Evolutionary conservation across 495 filamentous ascomycete genomes (phyloP).

Genomic region (Neurospora sp.): DNA sequence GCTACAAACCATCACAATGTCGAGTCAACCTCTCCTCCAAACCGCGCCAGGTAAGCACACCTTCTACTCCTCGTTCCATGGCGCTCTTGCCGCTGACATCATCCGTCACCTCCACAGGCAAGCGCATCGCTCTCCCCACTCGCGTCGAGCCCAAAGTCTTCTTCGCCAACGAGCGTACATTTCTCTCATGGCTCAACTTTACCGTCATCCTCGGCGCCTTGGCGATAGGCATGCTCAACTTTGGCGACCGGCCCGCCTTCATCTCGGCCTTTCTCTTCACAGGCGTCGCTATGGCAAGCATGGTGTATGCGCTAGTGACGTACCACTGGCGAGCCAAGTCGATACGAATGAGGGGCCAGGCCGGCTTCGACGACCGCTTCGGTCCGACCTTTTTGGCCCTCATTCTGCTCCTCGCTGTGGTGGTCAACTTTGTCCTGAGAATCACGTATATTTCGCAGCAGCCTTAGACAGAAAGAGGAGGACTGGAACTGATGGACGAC

Average conservation of each 20-base stretch:
- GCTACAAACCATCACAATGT: conserved; percentile 47
- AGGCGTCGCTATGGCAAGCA: conserved; percentile 83
- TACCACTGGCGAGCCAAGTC: conserved; percentile 96
- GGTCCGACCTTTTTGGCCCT: conserved; percentile 85
- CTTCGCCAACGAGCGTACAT: conserved; percentile 99
- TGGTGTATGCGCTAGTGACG: conserved; percentile 89
- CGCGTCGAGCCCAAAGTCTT: conserved; percentile 99
- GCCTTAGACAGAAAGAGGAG: conserved; percentile 12
- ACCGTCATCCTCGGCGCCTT: conserved; percentile 94
- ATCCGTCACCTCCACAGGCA: conserved; percentile 45
- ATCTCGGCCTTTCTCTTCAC: conserved; percentile 92
- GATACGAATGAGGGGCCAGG: conserved; percentile 83
- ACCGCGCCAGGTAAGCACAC: conserved; percentile 57
- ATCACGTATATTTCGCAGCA: conserved; percentile 45
- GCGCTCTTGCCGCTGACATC: conserved; percentile 6
- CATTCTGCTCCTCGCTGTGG: conserved; percentile 70
- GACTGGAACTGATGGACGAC: background rate
- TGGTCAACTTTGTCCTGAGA: conserved; percentile 89
- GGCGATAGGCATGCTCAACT: conserved; percentile 93
- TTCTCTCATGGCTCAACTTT: conserved; percentile 99
- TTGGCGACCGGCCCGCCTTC: conserved; percentile 85
- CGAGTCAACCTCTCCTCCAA: conserved; percentile 89
- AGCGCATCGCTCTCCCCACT: conserved; percentile 95
- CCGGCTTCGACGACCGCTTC: conserved; percentile 90
- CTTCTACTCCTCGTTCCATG: background rate